Evolutionary conservation across 2,329 filamentous ascomycete genomes (phyloP).

Genomic region (Alternaria gansuensis): DNA sequence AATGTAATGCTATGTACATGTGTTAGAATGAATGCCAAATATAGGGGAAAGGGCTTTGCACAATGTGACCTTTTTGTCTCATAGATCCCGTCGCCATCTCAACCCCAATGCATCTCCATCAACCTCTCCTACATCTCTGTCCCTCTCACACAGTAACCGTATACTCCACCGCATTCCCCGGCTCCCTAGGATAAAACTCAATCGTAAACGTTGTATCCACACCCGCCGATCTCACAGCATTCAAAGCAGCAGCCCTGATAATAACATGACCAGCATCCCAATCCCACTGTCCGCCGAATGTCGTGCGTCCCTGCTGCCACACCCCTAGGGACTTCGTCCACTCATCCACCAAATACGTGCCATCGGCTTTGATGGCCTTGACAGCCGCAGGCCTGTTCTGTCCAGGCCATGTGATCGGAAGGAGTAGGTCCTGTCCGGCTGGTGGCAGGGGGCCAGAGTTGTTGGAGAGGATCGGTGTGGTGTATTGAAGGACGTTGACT

Average conservation of each 20-base stretch:
- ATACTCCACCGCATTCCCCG: constrained; percentile 61
- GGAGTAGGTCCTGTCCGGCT: constrained; percentile 55
- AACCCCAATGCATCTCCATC: neutral
- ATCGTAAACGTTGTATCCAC: constrained; percentile 61
- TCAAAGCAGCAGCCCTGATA: constrained; percentile 57
- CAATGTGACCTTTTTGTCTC: neutral
- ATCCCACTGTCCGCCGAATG: constrained; percentile 62
- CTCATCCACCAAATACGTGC: constrained; percentile 63
- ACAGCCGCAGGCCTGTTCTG: constrained; percentile 62
- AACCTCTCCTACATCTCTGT: neutral
- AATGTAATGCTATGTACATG: neutral
- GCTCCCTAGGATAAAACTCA: constrained; percentile 64
- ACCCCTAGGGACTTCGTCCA: constrained; percentile 65
- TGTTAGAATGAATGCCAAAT: neutral
- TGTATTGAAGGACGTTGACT: constrained; percentile 64
- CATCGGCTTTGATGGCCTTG: constrained; percentile 60
- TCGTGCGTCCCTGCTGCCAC: constrained; percentile 60
- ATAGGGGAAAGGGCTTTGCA: too few relatives aligned
- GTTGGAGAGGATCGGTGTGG: constrained; percentile 50
- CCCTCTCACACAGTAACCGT: constrained; percentile 53
- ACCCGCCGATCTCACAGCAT: constrained; percentile 58
- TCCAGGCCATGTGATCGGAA: constrained; percentile 64
- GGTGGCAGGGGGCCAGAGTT: constrained; percentile 46
- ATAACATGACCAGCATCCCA: constrained; percentile 60
- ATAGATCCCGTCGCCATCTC: neutral